Evolutionary conservation across 73 alveolate genomes (phyloP).

Genomic region (Blepharisma japonicum): DNA sequence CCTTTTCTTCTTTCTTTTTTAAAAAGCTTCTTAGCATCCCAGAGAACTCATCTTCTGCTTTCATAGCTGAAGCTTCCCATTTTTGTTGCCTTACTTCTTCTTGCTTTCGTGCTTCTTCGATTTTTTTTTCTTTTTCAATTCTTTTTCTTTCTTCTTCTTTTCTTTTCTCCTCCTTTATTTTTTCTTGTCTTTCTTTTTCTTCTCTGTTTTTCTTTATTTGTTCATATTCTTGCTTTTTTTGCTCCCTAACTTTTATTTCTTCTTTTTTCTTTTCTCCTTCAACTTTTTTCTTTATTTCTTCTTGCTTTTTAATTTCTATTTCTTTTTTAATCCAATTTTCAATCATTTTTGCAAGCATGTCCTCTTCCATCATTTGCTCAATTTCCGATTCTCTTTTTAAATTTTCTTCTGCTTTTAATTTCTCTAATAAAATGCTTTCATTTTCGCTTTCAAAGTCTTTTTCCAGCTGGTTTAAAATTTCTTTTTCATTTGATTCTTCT

Average conservation of each 20-base stretch:
- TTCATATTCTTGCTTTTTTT: neutral
- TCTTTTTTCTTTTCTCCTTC: neutral
- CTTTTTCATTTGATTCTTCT: neutral
- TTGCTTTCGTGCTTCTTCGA: neutral
- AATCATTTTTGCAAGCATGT: neutral
- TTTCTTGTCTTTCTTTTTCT: neutral
- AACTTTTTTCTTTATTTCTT: neutral
- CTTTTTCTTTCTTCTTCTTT: neutral
- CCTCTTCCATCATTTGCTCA: neutral
- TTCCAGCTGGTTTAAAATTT: neutral
- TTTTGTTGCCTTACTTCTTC: neutral
- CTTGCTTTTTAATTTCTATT: neutral
- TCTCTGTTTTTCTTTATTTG: neutral
- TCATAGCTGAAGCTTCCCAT: neutral
- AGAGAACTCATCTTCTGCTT: neutral
- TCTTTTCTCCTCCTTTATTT: neutral
- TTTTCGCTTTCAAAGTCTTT: neutral
- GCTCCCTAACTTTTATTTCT: neutral
- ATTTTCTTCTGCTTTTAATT: neutral
- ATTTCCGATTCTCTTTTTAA: neutral
- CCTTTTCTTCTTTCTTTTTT: neutral
- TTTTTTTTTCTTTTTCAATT: neutral
- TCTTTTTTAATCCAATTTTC: conserved; percentile 27
- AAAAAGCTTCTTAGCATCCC: neutral
- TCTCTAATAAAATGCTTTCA: neutral